phyloP scores from a whole-genome alignment of 441 rosid genomes.

The Croton setiger region DNA sequence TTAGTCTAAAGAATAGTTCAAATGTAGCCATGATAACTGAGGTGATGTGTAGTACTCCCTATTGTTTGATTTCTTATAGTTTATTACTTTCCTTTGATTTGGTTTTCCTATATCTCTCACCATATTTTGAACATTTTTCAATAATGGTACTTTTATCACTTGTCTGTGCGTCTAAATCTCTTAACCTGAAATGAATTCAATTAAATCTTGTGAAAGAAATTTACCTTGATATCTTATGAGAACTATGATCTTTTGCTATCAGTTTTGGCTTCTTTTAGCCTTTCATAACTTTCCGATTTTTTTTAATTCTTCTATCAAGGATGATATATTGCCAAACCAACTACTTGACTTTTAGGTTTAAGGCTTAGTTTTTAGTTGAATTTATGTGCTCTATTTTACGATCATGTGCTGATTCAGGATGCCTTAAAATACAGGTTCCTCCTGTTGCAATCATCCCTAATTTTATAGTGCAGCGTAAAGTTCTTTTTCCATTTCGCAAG shows the following conservation, averaged over 20 bases:
- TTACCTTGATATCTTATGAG: not conserved
- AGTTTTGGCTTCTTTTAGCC: not conserved
- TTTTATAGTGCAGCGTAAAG: constrained; percentile 68
- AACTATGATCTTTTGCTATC: not conserved
- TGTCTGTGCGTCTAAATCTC: not conserved
- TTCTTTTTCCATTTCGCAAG: constrained; percentile 76
- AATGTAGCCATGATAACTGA: constrained; percentile 78
- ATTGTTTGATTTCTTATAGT: constrained; percentile 8
- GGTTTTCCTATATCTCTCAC: not conserved
- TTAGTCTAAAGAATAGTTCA: constrained; percentile 67
- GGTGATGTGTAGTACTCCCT: constrained; percentile 38
- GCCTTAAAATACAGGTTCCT: constrained; percentile 54
- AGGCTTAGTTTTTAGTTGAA: not conserved
- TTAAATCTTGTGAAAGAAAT: constrained; percentile 2
- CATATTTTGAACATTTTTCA: not conserved
- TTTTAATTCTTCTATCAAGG: constrained; percentile 10
- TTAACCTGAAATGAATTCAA: not conserved
- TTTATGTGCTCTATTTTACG: not conserved
- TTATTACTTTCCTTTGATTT: not conserved
- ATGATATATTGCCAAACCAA: not conserved
- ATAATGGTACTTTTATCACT: not conserved
- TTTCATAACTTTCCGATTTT: not conserved
- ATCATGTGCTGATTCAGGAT: constrained; percentile 20
- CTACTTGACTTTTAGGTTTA: not conserved
- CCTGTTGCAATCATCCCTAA: constrained; percentile 79